A percentile compares a stretch with the other conserved stretches of the same genome.
Conservation (phyloP, 2,329 filamentous ascomycete species). For the Ascochyta koolunga region DNA sequence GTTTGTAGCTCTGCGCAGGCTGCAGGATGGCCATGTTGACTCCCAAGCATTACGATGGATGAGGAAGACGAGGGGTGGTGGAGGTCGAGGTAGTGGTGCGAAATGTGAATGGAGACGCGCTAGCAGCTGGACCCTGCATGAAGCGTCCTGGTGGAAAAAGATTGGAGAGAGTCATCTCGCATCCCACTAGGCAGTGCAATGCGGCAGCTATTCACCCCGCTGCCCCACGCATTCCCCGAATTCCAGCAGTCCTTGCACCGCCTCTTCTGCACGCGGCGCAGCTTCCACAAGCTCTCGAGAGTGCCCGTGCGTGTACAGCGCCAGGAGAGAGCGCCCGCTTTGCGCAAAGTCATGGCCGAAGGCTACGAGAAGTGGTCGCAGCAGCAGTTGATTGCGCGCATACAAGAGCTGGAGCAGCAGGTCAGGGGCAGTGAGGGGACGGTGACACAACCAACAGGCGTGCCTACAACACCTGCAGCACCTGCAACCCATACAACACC, state of each 20-base stretch:
- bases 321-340: conserved; percentile 17
- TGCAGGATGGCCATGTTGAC: neutral
- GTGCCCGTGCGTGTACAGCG: conserved; percentile 32
- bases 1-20: neutral
- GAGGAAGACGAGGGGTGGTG: neutral
- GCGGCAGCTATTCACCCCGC: conserved; percentile 29
- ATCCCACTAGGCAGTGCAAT: conserved; percentile 39
- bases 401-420: conserved; percentile 40
- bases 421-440: conserved; percentile 1
- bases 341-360: conserved; percentile 29
- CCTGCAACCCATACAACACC: too few relatives aligned
- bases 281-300: conserved; percentile 44
- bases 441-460: conserved; percentile 5
- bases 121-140: conserved; percentile 27
- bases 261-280: conserved; percentile 36
- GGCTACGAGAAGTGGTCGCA: conserved; percentile 43
- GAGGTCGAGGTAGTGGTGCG: neutral
- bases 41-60: neutral
- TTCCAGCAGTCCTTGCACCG: conserved; percentile 32
- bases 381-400: conserved; percentile 42
- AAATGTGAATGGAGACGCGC: neutral
- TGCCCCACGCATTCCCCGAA: conserved; percentile 37
- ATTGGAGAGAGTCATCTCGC: conserved; percentile 24
- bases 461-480: neutral
- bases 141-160: conserved; percentile 36